A percentile compares a stretch with the other conserved stretches of the same genome.
Evolutionary conservation across 352 stramenopile species (phyloP).

Genomic region (Aphanomyces astaci): DNA sequence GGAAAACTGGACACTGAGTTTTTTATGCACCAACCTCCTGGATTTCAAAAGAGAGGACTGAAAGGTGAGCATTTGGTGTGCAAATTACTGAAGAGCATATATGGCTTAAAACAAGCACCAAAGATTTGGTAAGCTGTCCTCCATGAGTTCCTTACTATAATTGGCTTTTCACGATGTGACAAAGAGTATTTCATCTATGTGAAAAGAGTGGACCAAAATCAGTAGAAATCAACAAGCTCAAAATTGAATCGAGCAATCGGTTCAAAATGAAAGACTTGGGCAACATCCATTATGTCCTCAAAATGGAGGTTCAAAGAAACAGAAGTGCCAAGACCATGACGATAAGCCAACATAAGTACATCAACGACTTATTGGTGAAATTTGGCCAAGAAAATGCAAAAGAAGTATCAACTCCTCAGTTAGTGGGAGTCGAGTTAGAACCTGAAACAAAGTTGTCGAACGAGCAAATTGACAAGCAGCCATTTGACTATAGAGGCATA

Average conservation of each 20-base stretch:
- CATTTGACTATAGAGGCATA: too few relatives aligned
- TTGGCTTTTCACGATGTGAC: neutral
- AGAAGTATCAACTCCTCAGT: too few relatives aligned
- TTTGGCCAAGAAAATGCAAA: too few relatives aligned
- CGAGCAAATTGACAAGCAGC: too few relatives aligned
- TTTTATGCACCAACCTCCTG: neutral
- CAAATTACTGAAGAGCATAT: too few relatives aligned
- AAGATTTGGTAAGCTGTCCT: neutral
- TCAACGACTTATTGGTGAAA: too few relatives aligned
- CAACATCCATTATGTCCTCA: slow-evolving; percentile 33
- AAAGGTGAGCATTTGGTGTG: neutral
- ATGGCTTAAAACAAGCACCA: too few relatives aligned
- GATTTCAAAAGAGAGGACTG: neutral
- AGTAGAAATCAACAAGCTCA: slow-evolving; percentile 21
- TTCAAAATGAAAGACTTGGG: slow-evolving; percentile 40
- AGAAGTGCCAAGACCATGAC: neutral
- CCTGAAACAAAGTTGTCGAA: too few relatives aligned
- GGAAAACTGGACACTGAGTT: neutral
- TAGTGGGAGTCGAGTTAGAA: too few relatives aligned
- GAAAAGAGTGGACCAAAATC: neutral
- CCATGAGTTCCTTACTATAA: neutral
- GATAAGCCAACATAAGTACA: neutral
- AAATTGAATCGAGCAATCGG: slow-evolving; percentile 23
- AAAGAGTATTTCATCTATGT: neutral
- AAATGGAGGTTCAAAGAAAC: slow-evolving; percentile 1